phyloP scores from a whole-genome alignment of 129 eudicot genomes.

The Kitagawia praeruptora region DNA sequence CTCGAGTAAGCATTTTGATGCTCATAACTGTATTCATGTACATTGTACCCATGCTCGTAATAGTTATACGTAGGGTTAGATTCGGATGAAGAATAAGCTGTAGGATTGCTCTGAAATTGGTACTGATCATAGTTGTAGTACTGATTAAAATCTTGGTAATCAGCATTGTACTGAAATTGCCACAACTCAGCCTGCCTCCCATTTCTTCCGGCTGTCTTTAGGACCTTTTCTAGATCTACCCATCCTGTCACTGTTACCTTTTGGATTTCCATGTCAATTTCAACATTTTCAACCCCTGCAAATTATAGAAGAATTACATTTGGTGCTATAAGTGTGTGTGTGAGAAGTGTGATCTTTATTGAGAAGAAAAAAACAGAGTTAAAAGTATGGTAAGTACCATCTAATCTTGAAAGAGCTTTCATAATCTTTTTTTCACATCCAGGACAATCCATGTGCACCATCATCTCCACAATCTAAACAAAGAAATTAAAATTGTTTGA shows the following conservation, averaged over 20 bases:
- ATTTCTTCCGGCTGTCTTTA: constrained; percentile 47
- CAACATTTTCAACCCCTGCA: constrained; percentile 66
- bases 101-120: constrained; percentile 24
- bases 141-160: constrained; percentile 18
- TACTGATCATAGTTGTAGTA: constrained; percentile 24
- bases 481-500: neutral
- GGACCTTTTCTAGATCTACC: constrained; percentile 50
- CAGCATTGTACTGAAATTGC: constrained; percentile 68
- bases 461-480: constrained; percentile 76
- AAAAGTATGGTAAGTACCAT: neutral
- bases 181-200: constrained; percentile 74
- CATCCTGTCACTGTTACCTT: constrained; percentile 83
- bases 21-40: constrained; percentile 28
- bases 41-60: constrained; percentile 33
- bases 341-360: neutral
- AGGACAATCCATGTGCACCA: constrained; percentile 74
- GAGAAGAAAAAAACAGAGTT: neutral
- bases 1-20: constrained; percentile 18
- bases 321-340: neutral
- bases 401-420: constrained; percentile 1
- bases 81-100: constrained; percentile 22
- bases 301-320: neutral
- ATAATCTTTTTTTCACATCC: constrained; percentile 66
- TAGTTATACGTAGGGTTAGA: constrained; percentile 34
- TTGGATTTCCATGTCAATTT: constrained; percentile 73